Evolutionary conservation across 2,329 filamentous ascomycete genomes (phyloP).

Genomic region (Amphichorda felina): DNA sequence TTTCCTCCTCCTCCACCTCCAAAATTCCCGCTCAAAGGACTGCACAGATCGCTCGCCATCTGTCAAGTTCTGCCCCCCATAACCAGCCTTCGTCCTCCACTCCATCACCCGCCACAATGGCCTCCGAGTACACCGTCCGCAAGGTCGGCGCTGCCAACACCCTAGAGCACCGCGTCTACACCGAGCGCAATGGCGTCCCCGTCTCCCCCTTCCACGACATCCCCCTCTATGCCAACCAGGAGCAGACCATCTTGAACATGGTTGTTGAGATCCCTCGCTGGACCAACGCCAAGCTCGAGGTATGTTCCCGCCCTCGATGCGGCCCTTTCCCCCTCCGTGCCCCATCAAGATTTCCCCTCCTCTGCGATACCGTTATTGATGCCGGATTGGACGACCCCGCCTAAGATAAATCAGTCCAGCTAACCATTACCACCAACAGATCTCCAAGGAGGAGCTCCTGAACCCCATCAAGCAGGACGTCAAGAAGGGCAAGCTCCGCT

Average conservation of each 20-base stretch:
- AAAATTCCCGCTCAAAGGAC: constrained; percentile 38
- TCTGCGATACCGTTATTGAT: too few species aligned
- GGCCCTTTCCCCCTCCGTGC: too few species aligned
- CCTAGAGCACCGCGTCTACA: constrained; percentile 91
- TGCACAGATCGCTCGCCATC: constrained; percentile 42
- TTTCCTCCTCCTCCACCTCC: constrained; percentile 10
- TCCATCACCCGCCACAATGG: constrained; percentile 28
- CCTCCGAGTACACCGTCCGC: constrained; percentile 62
- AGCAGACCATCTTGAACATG: constrained; percentile 98
- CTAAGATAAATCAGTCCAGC: background rate
- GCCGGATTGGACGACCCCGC: background rate
- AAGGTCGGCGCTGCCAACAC: constrained; percentile 88
- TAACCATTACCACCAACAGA: constrained; percentile 37
- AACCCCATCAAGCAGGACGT: constrained; percentile 99
- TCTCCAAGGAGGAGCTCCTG: constrained; percentile 96
- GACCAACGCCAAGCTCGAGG: constrained; percentile 99
- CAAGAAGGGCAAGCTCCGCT: constrained; percentile 99
- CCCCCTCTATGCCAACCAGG: constrained; percentile 91
- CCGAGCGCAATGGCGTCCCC: constrained; percentile 93
- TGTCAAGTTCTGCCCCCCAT: constrained; percentile 24
- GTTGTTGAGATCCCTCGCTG: constrained; percentile 98
- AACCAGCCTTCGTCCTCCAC: constrained; percentile 7
- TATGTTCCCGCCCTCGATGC: too few species aligned
- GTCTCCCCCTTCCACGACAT: constrained; percentile 98
- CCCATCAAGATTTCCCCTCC: too few species aligned